Percentiles rank a stretch among this genome's conserved stretches.
These are phyloP conservation scores for Telfairia occidentalis DNA, from an alignment of 331 rosid genomes.

Conservation along the genomic window DNA sequence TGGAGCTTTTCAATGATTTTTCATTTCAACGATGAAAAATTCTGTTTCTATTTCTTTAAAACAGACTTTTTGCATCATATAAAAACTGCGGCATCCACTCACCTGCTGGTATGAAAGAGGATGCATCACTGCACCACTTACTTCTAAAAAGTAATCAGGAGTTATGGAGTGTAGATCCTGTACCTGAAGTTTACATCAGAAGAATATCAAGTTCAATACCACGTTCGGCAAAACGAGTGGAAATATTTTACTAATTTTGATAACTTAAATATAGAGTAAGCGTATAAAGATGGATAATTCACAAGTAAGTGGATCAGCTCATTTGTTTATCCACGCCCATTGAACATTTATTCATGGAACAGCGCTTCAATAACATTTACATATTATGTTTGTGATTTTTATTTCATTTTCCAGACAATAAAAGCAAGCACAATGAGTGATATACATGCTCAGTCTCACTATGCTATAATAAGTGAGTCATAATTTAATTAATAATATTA, in stretches of 20 bases:
- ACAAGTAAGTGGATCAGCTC: neutral
- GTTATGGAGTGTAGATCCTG: constrained; percentile 89
- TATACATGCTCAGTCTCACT: neutral
- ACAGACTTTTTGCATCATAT: constrained; percentile 10
- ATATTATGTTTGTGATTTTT: neutral
- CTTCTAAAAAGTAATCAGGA: constrained; percentile 80
- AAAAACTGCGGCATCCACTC: constrained; percentile 23
- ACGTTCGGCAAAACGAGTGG: neutral
- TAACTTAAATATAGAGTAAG: neutral
- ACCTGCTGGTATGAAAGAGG: constrained; percentile 99
- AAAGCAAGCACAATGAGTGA: neutral
- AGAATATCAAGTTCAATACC: neutral
- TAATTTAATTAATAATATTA: too few relatives aligned
- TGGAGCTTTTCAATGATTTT: too few relatives aligned
- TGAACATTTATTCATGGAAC: neutral
- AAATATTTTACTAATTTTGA: neutral
- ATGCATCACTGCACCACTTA: constrained; percentile 89
- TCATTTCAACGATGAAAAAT: too few relatives aligned
- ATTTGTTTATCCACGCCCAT: neutral
- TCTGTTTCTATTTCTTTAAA: too few relatives aligned
- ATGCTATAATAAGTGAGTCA: too few relatives aligned
- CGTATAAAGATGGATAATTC: neutral
- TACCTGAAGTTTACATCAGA: constrained; percentile 45
- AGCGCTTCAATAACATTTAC: neutral
- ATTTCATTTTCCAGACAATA: neutral